Percentiles rank a stretch among this genome's conserved stretches.
Conservation (phyloP, 169 alveolate species). For the Plasmodium gonderi region DNA sequence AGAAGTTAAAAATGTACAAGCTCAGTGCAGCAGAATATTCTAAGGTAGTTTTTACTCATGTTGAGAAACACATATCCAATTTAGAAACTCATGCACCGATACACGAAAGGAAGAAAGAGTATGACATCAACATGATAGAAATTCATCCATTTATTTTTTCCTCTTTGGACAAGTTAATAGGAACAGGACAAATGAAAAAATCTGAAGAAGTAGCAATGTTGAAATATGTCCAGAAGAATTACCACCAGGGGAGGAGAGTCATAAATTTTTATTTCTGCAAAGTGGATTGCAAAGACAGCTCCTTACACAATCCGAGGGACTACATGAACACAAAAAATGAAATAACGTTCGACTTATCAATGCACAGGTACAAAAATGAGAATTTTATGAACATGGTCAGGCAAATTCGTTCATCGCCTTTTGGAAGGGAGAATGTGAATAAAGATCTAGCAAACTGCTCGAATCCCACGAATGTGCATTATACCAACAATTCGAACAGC, state of each 20-base stretch:
- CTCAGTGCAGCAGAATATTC: conserved; percentile 42
- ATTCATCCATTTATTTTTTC: conserved; percentile 35
- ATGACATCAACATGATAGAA: neutral
- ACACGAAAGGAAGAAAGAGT: neutral
- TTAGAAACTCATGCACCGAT: neutral
- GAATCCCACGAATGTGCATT: too few species aligned
- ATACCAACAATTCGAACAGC: too few species aligned
- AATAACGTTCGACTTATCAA: neutral
- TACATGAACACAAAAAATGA: conserved; percentile 2
- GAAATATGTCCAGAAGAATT: conserved; percentile 6
- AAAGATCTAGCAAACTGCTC: too few species aligned
- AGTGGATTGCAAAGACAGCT: neutral
- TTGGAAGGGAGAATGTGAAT: neutral
- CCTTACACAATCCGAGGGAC: neutral
- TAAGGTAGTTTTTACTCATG: conserved; percentile 6
- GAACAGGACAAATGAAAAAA: conserved; percentile 15
- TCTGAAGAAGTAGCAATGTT: conserved; percentile 11
- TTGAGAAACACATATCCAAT: neutral
- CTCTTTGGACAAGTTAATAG: conserved; percentile 46
- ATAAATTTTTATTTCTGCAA: conserved; percentile 21
- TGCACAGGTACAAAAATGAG: neutral
- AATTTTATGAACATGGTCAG: neutral
- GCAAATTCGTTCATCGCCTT: neutral
- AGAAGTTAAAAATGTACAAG: conserved; percentile 7
- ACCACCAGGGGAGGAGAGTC: neutral